Conservation (phyloP, 805 yeast genomes). For the Teunomyces barrocoloradensis region DNA sequence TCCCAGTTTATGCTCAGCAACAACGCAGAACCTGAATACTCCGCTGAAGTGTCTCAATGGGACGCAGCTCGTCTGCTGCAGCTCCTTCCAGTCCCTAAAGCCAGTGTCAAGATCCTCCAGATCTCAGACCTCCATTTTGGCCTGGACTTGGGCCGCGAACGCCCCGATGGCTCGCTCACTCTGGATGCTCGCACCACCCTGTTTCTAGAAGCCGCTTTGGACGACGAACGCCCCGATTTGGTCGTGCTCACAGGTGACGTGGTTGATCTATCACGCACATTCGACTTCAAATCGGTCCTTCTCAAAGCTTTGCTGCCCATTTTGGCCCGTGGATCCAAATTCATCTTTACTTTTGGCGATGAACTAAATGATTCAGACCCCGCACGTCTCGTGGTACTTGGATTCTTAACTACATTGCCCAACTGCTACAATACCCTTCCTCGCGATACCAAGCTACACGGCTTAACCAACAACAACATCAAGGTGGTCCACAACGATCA, state of each 20-base stretch:
- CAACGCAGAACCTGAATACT: constrained; percentile 4
- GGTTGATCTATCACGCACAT: constrained; percentile 25
- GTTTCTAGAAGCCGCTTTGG: constrained; percentile 26
- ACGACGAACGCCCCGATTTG: constrained; percentile 29
- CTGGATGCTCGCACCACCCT: constrained; percentile 29
- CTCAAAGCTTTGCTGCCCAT: constrained; percentile 34
- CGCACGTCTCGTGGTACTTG: constrained; percentile 13
- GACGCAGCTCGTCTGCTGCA: background rate
- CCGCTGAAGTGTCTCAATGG: background rate
- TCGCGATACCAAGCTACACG: constrained; percentile 24
- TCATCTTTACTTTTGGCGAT: constrained; percentile 39
- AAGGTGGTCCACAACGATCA: constrained; percentile 16
- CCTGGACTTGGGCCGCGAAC: constrained; percentile 24
- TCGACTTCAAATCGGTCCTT: constrained; percentile 28
- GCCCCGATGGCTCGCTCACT: constrained; percentile 19
- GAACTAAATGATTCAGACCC: constrained; percentile 4
- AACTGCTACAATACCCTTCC: constrained; percentile 30
- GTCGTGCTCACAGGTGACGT: constrained; percentile 43
- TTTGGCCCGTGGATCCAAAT: constrained; percentile 27
- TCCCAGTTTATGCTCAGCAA: constrained; percentile 19
- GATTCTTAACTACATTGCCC: constrained; percentile 34
- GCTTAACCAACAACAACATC: constrained; percentile 37
- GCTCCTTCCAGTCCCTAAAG: background rate
- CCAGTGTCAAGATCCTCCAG: constrained; percentile 30
- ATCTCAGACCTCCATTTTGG: constrained; percentile 41